Evolutionary conservation across 2,329 filamentous ascomycete genomes (phyloP).

Genomic region (Berkeleyomyces rouxiae): DNA sequence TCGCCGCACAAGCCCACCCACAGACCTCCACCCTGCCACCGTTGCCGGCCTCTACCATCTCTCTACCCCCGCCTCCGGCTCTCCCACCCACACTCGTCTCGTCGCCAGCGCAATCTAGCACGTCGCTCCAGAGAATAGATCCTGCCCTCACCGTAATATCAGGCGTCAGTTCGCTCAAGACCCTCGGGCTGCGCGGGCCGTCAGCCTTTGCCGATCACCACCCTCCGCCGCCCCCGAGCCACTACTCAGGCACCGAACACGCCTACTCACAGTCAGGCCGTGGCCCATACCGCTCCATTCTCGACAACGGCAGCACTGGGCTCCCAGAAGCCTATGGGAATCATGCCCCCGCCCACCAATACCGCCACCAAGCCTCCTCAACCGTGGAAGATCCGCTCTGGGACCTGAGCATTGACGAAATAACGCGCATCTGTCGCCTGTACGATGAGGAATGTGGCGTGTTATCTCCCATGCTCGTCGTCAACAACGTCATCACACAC

Average conservation of each 20-base stretch:
- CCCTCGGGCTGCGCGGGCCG: slow-evolving; percentile 4
- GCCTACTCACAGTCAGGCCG: slow-evolving; percentile 11
- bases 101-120: slow-evolving; percentile 9
- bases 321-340: neutral
- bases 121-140: slow-evolving; percentile 13
- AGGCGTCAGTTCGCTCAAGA: slow-evolving; percentile 8
- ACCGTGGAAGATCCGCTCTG: slow-evolving; percentile 55
- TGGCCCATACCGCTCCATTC: slow-evolving; percentile 7
- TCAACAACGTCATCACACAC: slow-evolving; percentile 54
- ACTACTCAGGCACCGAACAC: slow-evolving; percentile 11
- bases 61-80: slow-evolving; percentile 3
- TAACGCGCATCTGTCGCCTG: slow-evolving; percentile 57
- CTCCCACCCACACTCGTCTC: slow-evolving; percentile 5
- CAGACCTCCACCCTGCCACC: slow-evolving; percentile 4
- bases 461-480: slow-evolving; percentile 77
- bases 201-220: slow-evolving; percentile 5
- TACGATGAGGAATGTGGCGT: slow-evolving; percentile 84
- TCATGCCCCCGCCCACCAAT: neutral
- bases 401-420: slow-evolving; percentile 61
- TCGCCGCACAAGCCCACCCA: neutral
- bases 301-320: slow-evolving; percentile 10
- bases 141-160: slow-evolving; percentile 11
- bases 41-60: neutral
- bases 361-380: slow-evolving; percentile 4
- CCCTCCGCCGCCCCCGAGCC: slow-evolving; percentile 8